Conservation (phyloP, 129 eudicot genomes). For the Heracleum sosnowskyi region DNA sequence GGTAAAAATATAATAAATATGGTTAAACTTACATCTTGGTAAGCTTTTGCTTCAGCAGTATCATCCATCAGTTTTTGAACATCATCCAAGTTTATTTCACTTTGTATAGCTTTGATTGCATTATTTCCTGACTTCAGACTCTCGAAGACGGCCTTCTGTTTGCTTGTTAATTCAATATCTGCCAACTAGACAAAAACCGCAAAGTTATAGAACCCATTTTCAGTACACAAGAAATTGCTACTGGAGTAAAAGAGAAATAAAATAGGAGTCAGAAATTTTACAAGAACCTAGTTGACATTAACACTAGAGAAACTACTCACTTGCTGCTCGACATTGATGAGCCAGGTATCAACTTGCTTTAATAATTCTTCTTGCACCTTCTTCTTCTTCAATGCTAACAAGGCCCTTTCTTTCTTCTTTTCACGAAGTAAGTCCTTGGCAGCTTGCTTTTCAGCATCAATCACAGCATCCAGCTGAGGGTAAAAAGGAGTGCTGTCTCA, state of each 20-base stretch:
- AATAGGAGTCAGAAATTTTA: not conserved
- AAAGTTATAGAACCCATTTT: not conserved
- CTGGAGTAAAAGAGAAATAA: not conserved
- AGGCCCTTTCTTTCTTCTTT: slow-evolving; percentile 92
- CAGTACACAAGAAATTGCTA: not conserved
- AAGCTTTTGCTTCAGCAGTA: slow-evolving; percentile 95
- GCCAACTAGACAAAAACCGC: slow-evolving; percentile 56
- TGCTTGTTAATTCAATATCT: slow-evolving; percentile 94
- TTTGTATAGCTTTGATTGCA: slow-evolving; percentile 91
- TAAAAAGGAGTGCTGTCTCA: not conserved
- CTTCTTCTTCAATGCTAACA: slow-evolving; percentile 82
- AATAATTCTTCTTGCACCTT: slow-evolving; percentile 88
- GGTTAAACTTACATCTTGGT: slow-evolving; percentile 73
- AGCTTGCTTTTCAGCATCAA: slow-evolving; percentile 96
- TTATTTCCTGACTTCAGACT: slow-evolving; percentile 81
- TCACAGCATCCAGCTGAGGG: slow-evolving; percentile 72
- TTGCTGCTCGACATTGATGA: slow-evolving; percentile 92
- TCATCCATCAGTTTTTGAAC: slow-evolving; percentile 98
- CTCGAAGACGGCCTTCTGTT: slow-evolving; percentile 97
- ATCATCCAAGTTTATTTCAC: slow-evolving; percentile 86
- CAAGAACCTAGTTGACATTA: not conserved
- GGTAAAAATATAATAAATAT: not conserved
- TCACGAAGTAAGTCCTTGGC: slow-evolving; percentile 93
- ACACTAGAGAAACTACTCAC: slow-evolving; percentile 41
- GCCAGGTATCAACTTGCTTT: slow-evolving; percentile 90